Conservation (phyloP, 2,329 filamentous ascomycete species). For the Stachybotrys elegans region DNA sequence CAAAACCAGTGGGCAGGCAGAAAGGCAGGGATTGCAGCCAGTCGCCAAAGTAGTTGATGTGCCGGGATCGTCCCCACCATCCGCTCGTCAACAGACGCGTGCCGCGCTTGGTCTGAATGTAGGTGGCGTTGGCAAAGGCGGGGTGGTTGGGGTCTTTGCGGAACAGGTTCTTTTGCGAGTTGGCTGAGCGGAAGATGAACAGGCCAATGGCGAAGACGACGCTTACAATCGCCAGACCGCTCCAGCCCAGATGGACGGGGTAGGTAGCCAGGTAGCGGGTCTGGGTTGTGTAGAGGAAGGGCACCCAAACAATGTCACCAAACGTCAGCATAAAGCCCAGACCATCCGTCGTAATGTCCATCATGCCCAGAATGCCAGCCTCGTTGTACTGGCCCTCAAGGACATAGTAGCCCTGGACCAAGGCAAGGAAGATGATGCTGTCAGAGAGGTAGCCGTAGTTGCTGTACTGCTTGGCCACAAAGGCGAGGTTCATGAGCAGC, state of each 20-base stretch:
- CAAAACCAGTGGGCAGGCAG: slow-evolving; percentile 74
- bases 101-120: slow-evolving; percentile 76
- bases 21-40: slow-evolving; percentile 89
- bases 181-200: slow-evolving; percentile 81
- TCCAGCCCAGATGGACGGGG: slow-evolving; percentile 66
- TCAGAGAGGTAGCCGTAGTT: slow-evolving; percentile 76
- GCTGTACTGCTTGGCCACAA: slow-evolving; percentile 80
- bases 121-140: slow-evolving; percentile 68
- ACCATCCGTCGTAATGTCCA: slow-evolving; percentile 85
- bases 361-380: slow-evolving; percentile 77
- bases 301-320: slow-evolving; percentile 85
- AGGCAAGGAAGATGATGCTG: slow-evolving; percentile 71
- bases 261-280: slow-evolving; percentile 77
- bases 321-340: slow-evolving; percentile 92
- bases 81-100: slow-evolving; percentile 74
- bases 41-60: slow-evolving; percentile 92
- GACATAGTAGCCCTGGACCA: slow-evolving; percentile 74
- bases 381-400: slow-evolving; percentile 83
- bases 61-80: slow-evolving; percentile 86
- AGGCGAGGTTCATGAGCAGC: slow-evolving; percentile 76
- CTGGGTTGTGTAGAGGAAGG: slow-evolving; percentile 79
- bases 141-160: slow-evolving; percentile 77
- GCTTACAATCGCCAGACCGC: slow-evolving; percentile 58
- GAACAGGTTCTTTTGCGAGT: slow-evolving; percentile 92
- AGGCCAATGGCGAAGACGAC: slow-evolving; percentile 65